Base-by-base conservation (phyloP, 331 rosid species). In the Quercus tomentella region DNA sequence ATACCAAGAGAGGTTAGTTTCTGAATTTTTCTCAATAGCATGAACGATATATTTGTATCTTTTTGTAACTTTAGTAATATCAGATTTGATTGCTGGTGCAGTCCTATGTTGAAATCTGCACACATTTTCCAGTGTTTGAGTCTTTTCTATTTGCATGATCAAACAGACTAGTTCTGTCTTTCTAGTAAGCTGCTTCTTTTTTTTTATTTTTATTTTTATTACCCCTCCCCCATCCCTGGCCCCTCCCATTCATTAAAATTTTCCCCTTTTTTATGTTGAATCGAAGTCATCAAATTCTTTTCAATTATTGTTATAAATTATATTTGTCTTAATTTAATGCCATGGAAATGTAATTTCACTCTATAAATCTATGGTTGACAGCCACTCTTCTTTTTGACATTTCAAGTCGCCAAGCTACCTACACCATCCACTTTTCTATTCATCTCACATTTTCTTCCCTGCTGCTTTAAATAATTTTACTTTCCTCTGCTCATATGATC, bases 1-100 rank as follows among this genome's bases (percentile, higher is more conserved):
- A 76, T 93, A 74, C 87, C 92, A 30, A 89, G 96, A 88, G 98
- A 94, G 97, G 96, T 92, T 72, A 41, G 91, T 72, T 78, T 77
- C 76, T 54, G 33, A 14, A 28, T 49, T 22, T 17, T 55, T 20
- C 21, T 70, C 31, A 23, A 9, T 70, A n/a, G 26, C 33, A 11
- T 11, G 33, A 22, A 21, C 10, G 7, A 20, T 67, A 15, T 30
- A 31, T 69, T 54, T 37, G 20, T 45, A 22, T 43, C 33, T 41
- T 45, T 49, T 12, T 71, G 57, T 26, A 25, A 23, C 18, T 22
- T 43, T 71, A 71, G 22, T n/a, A 11, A 49, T 49, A 49, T 45
- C 35, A 9, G 30, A 71, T 71, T 71, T 71, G 58, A 26, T 15
- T 45, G 58, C 57, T 45, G 56, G n/a, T 17, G 21, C 25, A 21